A percentile compares a stretch with the other conserved stretches of the same genome.
phyloP scores from a whole-genome alignment of 225 moss, liverwort and hornwort species.

The Physcomitrellopsis africana region DNA sequence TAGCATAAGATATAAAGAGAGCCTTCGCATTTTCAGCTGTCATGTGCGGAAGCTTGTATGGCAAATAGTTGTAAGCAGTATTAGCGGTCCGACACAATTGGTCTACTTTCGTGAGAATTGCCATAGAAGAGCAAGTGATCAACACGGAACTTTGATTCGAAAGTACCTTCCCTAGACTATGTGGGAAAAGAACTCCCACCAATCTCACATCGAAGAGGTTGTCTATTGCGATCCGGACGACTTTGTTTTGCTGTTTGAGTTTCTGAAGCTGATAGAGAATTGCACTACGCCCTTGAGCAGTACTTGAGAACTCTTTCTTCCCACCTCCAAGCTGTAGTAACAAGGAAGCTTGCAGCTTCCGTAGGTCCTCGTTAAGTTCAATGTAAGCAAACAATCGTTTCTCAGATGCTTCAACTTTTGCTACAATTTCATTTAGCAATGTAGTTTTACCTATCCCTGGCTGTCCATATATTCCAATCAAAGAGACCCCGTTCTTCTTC shows the following conservation, averaged over 20 bases:
- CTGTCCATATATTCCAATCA: slow-evolving; percentile 70
- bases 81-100: slow-evolving; percentile 69
- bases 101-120: slow-evolving; percentile 63
- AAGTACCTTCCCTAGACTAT: slow-evolving; percentile 72
- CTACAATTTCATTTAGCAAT: slow-evolving; percentile 66
- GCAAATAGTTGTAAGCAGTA: slow-evolving; percentile 59
- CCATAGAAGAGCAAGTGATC: slow-evolving; percentile 67
- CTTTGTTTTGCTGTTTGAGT: slow-evolving; percentile 71
- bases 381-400: slow-evolving; percentile 68
- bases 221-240: slow-evolving; percentile 73
- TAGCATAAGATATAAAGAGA: slow-evolving; percentile 61
- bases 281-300: slow-evolving; percentile 73
- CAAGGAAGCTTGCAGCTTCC: slow-evolving; percentile 67
- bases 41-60: slow-evolving; percentile 65
- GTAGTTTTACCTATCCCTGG: slow-evolving; percentile 78
- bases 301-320: slow-evolving; percentile 68
- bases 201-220: slow-evolving; percentile 71
- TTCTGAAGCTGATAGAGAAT: slow-evolving; percentile 74
- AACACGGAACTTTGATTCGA: slow-evolving; percentile 55
- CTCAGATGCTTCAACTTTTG: slow-evolving; percentile 59
- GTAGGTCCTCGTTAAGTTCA: slow-evolving; percentile 69
- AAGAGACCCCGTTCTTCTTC: slow-evolving; percentile 61
- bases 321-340: slow-evolving; percentile 75
- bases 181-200: slow-evolving; percentile 73
- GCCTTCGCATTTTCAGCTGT: slow-evolving; percentile 54